phyloP scores from a whole-genome alignment of 768 basidiomycete genomes.

The Mycena belliarum region DNA sequence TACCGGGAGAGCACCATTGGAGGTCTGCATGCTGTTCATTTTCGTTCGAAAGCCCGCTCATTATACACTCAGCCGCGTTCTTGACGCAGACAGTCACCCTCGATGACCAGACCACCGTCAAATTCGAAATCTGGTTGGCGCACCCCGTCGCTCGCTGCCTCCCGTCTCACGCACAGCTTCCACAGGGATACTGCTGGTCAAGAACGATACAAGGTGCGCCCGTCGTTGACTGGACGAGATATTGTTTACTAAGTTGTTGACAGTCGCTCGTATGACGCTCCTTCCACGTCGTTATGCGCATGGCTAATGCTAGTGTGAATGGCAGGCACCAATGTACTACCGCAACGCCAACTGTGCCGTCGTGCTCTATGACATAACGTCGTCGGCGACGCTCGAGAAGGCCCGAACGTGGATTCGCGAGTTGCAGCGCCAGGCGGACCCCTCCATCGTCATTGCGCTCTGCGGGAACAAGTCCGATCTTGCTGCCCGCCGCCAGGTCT shows the following conservation, averaged over 20 bases:
- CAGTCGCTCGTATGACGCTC: constrained; percentile 42
- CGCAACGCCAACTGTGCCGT: constrained; percentile 93
- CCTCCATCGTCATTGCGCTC: constrained; percentile 92
- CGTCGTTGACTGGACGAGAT: constrained; percentile 13
- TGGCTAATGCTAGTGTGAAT: constrained; percentile 3
- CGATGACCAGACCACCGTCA: constrained; percentile 87
- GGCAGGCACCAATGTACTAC: constrained; percentile 95
- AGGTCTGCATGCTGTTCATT: constrained; percentile 45
- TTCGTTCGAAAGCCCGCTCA: constrained; percentile 17
- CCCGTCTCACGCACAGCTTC: not conserved
- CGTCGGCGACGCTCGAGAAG: constrained; percentile 88
- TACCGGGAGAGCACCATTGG: constrained; percentile 95
- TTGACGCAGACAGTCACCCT: constrained; percentile 95
- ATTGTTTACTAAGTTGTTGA: constrained; percentile 12
- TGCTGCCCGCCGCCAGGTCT: constrained; percentile 78
- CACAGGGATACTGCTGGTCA: constrained; percentile 93
- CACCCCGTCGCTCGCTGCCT: not conserved
- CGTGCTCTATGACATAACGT: constrained; percentile 96
- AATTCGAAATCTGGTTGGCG: constrained; percentile 95
- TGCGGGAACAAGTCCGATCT: constrained; percentile 96
- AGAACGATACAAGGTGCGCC: constrained; percentile 84
- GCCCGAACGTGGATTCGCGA: constrained; percentile 96
- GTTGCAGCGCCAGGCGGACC: constrained; percentile 96
- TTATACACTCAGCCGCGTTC: constrained; percentile 74
- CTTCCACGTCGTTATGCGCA: not conserved